Evolutionary conservation across 2,329 filamentous ascomycete species (phyloP).

Genomic region (Zymoseptoria brevis): DNA sequence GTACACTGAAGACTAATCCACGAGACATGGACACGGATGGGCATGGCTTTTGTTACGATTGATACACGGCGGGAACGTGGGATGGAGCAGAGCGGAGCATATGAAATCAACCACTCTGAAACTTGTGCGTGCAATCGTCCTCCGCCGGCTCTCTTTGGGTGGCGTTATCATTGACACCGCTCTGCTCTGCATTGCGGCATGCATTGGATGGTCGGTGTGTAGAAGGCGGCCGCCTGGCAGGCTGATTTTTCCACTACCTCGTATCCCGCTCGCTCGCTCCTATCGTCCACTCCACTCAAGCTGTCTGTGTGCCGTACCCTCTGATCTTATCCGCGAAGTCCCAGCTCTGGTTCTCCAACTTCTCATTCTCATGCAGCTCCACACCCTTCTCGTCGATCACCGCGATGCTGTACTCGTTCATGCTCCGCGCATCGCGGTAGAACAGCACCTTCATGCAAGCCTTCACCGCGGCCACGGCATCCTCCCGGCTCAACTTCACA

Average conservation of each 20-base stretch:
- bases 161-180: not conserved
- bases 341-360: conserved; percentile 95
- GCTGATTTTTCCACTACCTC: not conserved
- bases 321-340: conserved; percentile 91
- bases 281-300: conserved; percentile 6
- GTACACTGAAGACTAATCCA: not conserved
- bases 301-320: conserved; percentile 80
- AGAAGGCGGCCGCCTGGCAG: not conserved
- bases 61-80: not conserved
- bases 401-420: conserved; percentile 86
- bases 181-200: not conserved
- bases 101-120: not conserved
- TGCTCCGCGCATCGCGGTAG: conserved; percentile 89
- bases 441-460: conserved; percentile 98
- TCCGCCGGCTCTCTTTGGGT: not conserved
- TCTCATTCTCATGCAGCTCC: conserved; percentile 72
- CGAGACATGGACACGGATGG: not conserved
- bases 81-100: not conserved
- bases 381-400: conserved; percentile 77
- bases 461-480: conserved; percentile 72
- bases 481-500: conserved; percentile 62
- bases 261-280: not conserved
- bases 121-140: not conserved
- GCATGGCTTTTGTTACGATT: not conserved
- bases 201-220: not conserved